Evolutionary conservation across 768 basidiomycete species (phyloP).

Genomic region (Suillus subluteus): DNA sequence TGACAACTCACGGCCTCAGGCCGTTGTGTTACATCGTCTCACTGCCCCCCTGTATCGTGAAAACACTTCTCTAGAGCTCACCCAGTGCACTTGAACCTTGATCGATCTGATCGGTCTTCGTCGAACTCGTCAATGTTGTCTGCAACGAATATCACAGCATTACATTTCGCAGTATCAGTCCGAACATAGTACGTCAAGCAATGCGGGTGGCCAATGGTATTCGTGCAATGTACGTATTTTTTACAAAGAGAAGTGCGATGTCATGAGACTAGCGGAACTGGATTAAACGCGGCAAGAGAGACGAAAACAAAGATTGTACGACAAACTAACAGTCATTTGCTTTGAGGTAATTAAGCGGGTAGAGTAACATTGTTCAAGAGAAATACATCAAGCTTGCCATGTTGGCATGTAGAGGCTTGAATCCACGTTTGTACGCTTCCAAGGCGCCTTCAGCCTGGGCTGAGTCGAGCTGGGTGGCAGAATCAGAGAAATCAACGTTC

Average conservation of each 20-base stretch:
- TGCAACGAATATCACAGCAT: neutral
- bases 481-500: conserved; percentile 62
- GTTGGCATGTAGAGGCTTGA: conserved; percentile 57
- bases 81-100: neutral
- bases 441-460: conserved; percentile 44
- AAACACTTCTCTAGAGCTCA: neutral
- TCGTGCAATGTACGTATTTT: neutral
- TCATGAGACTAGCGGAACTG: neutral
- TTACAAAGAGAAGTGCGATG: neutral
- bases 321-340: neutral
- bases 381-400: conserved; percentile 65
- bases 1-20: neutral
- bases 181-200: neutral
- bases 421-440: conserved; percentile 53
- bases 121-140: neutral
- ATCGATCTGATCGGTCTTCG: neutral
- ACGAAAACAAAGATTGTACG: neutral
- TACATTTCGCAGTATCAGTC: neutral
- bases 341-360: neutral
- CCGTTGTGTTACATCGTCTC: neutral
- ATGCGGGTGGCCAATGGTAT: neutral
- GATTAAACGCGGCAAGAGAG: neutral
- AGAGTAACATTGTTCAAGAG: conserved; percentile 33
- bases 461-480: conserved; percentile 51
- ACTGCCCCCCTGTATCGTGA: neutral